These are phyloP conservation scores for Fusarium irregulare DNA, from an alignment of 2,329 filamentous ascomycete species.

Conservation along the genomic window DNA sequence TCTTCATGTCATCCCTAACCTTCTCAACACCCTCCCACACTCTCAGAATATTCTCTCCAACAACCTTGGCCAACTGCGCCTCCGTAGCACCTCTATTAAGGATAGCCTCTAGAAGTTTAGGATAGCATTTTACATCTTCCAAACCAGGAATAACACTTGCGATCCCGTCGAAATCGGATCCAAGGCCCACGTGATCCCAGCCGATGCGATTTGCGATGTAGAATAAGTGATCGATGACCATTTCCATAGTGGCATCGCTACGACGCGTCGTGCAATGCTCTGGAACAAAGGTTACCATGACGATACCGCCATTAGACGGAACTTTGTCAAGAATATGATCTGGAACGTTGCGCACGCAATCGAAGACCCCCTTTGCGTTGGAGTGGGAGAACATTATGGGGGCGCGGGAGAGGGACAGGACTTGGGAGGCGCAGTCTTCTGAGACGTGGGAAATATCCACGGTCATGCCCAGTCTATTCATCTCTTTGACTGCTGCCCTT, in stretches of 20 bases:
- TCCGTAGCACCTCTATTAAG: slow-evolving; percentile 7
- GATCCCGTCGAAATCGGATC: background rate
- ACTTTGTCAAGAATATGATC: background rate
- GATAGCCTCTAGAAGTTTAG: background rate
- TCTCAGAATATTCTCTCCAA: background rate
- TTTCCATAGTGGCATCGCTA: background rate
- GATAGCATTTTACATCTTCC: slow-evolving; percentile 1
- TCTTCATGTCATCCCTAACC: background rate
- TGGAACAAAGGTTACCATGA: slow-evolving; percentile 9
- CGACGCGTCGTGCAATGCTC: background rate
- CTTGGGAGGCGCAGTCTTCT: background rate
- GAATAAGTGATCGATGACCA: slow-evolving; percentile 9
- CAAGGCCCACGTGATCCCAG: slow-evolving; percentile 1
- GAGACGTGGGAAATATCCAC: slow-evolving; percentile 9
- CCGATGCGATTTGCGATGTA: slow-evolving; percentile 1
- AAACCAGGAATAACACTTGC: background rate
- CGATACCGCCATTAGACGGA: background rate
- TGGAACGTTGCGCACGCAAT: background rate
- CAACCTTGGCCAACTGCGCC: background rate
- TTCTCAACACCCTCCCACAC: background rate
- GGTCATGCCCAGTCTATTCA: slow-evolving; percentile 22
- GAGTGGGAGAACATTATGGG: slow-evolving; percentile 16
- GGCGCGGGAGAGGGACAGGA: background rate
- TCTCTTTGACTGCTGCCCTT: slow-evolving; percentile 4
- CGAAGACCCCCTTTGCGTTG: slow-evolving; percentile 3